Evolutionary conservation across 2,329 filamentous ascomycete genomes (phyloP).

Genomic region (Rutstroemia sydowiana): DNA sequence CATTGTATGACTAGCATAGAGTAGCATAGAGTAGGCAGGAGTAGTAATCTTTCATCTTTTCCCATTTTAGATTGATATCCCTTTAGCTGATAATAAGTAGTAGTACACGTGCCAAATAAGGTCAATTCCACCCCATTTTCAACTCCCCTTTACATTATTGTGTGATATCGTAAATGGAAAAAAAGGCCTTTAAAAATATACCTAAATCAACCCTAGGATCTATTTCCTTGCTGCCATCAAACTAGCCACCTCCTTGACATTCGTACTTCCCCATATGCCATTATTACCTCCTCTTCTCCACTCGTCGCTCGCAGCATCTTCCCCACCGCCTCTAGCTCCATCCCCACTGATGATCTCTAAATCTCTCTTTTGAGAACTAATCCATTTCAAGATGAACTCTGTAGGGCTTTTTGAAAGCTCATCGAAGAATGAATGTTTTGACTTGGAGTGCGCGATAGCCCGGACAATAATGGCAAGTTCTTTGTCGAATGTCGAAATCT

Average conservation of each 20-base stretch:
- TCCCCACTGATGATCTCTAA: conserved; percentile 27
- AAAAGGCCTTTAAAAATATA: background rate
- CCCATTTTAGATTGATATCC: too few relatives aligned
- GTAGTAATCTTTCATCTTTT: too few relatives aligned
- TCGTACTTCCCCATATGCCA: conserved; percentile 55
- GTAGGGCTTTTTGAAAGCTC: conserved; percentile 74
- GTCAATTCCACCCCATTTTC: too few relatives aligned
- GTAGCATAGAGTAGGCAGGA: too few relatives aligned
- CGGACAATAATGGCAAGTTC: conserved; percentile 78
- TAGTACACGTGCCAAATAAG: too few relatives aligned
- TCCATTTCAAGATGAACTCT: conserved; percentile 78
- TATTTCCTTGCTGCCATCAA: conserved; percentile 38
- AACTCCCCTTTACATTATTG: too few relatives aligned
- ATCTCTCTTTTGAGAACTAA: conserved; percentile 72
- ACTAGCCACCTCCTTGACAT: conserved; percentile 58
- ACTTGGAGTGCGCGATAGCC: conserved; percentile 75
- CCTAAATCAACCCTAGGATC: background rate
- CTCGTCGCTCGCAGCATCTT: conserved; percentile 52
- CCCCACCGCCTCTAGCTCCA: conserved; percentile 46
- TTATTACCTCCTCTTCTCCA: conserved; percentile 58
- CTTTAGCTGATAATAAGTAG: too few relatives aligned
- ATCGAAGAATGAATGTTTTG: conserved; percentile 82
- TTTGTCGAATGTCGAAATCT: conserved; percentile 73
- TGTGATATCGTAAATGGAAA: background rate
- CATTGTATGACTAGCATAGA: too few relatives aligned